Base-by-base conservation (phyloP, 106 monocot species). In the Amphibolis antarctica region DNA sequence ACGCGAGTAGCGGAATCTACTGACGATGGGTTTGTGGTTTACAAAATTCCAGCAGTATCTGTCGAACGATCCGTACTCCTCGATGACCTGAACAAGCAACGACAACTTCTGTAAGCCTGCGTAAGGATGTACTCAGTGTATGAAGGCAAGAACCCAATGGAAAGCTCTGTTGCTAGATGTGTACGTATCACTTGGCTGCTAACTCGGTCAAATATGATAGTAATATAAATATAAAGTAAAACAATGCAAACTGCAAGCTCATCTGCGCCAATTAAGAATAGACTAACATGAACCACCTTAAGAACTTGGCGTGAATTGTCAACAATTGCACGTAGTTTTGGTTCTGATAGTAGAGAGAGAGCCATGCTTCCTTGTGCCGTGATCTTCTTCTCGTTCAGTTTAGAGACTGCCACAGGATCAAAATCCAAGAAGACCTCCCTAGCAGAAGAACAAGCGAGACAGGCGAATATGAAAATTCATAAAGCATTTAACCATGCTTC, bases 361-460 rank as follows among this genome's bases (percentile, higher is more conserved):
- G 55, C 67, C 21, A 42, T 30, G 23, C 43, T 55, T 44, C 55
- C 43, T 44, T 42, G 53, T 0, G 53, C 53, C 15, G 29, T 42
- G 6, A 67, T 55, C 24, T 56, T 67, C 43, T 56, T 67, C 22
- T 67, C 67, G 7, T 20, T 67, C 42, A 67, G 18, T 42, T 56
- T 56, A 55, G 67, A 54, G 20, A 67, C 55, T 1, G 18, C 44
- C 5, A 56, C 55, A 25, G 67, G 67, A 47, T 67, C 55, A 44
- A 67, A 67, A 22, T 54, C 44, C 55, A 56, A 13, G 55, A 67
- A 67, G 13, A 67, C 55, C 44, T 54, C 67, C 67, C 67, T 67
- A 36, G 43, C 22, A 26, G 28, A 57, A 57, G 12, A 28, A 57
- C 22, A 24, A 55, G 26, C 23, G 17, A 60, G 15, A 15, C 4